Base-by-base conservation (phyloP, 2,329 filamentous ascomycete genomes). In the Aspergillus sp. region DNA sequence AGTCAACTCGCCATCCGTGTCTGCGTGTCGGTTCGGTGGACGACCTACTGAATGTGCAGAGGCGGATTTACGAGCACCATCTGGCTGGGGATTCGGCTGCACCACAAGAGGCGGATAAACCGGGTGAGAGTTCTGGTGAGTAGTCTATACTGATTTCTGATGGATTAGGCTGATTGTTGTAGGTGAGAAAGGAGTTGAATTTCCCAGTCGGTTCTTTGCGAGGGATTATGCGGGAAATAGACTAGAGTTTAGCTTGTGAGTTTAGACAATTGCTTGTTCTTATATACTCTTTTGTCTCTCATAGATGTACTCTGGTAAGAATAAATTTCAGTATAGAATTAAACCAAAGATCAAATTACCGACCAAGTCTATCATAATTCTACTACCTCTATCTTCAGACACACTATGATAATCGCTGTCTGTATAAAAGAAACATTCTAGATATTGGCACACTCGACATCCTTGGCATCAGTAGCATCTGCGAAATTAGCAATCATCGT, bases 141-240 rank as follows among this genome's bases (percentile, higher is more conserved):
- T 56, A 12, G 29, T 43, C 33, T 29, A 6, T 42, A 13, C 19
- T 31, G 31, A 7, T 27, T 39, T 9, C 30, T 38, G 4, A 6
- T 34, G 12, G 12, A 7, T 5, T 29, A 39, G 19, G 19, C 31
- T 46, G 52, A 47, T 40, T 62, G 51, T 8, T 57, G n/a, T 39
- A 75, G 73, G 78, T 3, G 62, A 68, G 0, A 67, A 78, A 53
- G 79, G 78, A 0, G 72, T 74, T 1, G 81, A 83, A 58, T 83
- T 81, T 53, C 80, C 81, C 0, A 68, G 64, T 31, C 68, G 81
- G 10, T 85, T 85, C 59, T 85, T 85, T 59, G 79, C 78, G 1
- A 71, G 77, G 45, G 76, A 80, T 50, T 80, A 70, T 61, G 74
- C 75, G 1, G 76, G 77, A 2, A 79, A 79, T 51, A 58, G 71